These are phyloP conservation scores for Penicillium salamii DNA, from an alignment of 495 filamentous ascomycete species.

Conservation along the genomic window DNA sequence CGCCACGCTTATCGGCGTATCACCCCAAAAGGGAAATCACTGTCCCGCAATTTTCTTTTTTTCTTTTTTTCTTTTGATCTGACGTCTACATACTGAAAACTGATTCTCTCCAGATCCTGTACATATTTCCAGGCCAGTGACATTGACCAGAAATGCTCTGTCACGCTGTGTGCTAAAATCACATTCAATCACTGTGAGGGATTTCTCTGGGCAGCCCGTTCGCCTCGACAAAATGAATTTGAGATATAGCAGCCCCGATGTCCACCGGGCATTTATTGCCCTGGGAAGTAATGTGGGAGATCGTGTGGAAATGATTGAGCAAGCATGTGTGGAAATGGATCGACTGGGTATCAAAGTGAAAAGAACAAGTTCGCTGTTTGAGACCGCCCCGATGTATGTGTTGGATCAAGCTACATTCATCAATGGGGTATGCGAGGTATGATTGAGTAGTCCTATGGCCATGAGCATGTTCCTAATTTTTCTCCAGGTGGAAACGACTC, in stretches of 20 bases:
- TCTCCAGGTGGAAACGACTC: constrained; percentile 72
- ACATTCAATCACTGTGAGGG: constrained; percentile 14
- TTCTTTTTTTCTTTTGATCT: not conserved
- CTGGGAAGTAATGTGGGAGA: constrained; percentile 93
- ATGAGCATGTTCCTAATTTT: constrained; percentile 2
- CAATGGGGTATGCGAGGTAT: constrained; percentile 91
- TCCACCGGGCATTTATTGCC: constrained; percentile 72
- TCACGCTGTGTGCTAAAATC: not conserved
- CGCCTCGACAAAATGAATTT: constrained; percentile 25
- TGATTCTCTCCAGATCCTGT: not conserved
- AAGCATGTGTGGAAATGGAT: constrained; percentile 75
- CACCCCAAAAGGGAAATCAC: constrained; percentile 8
- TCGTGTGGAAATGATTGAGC: constrained; percentile 75
- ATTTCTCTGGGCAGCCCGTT: constrained; percentile 20
- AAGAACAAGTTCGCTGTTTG: constrained; percentile 84
- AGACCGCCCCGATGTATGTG: constrained; percentile 96
- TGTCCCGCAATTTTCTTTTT: constrained; percentile 8
- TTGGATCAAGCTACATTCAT: constrained; percentile 82
- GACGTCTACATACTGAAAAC: not conserved
- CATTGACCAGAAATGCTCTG: constrained; percentile 6
- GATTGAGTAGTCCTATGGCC: not conserved
- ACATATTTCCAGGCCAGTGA: not conserved
- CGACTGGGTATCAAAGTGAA: constrained; percentile 65
- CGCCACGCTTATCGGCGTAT: constrained; percentile 8
- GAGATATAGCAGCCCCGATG: constrained; percentile 8